phyloP scores from a whole-genome alignment of 257 asterid genomes.

The Verbascum thapsus region DNA sequence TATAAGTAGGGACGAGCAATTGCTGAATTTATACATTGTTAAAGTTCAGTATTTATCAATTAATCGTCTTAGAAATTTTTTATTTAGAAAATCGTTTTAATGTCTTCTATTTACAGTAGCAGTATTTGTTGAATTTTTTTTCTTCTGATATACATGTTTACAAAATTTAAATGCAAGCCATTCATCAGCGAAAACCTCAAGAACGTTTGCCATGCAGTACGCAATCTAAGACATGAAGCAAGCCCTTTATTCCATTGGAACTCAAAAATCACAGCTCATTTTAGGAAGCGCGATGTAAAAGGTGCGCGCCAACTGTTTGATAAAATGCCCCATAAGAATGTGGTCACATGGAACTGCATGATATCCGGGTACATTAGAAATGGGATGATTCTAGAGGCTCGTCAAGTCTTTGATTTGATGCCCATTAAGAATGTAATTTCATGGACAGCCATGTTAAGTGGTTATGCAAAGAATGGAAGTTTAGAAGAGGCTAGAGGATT shows the following conservation, averaged over 20 bases:
- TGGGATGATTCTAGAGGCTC: constrained; percentile 63
- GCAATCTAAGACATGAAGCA: constrained; percentile 31
- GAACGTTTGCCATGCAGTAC: constrained; percentile 22
- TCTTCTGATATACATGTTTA: constrained; percentile 15
- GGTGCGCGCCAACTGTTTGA: constrained; percentile 61
- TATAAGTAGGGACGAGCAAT: no score
- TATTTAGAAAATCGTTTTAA: constrained; percentile 15
- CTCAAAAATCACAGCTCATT: constrained; percentile 45
- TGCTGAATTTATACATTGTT: no score
- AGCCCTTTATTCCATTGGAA: constrained; percentile 46
- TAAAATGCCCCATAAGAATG: constrained; percentile 65
- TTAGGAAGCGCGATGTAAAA: constrained; percentile 45
- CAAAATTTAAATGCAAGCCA: constrained; percentile 22
- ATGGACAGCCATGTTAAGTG: constrained; percentile 80
- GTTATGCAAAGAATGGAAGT: constrained; percentile 72
- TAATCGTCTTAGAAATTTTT: no score
- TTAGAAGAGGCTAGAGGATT: constrained; percentile 57
- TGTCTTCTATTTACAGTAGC: no score
- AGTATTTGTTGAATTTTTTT: no score
- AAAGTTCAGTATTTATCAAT: no score
- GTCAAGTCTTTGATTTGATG: constrained; percentile 56
- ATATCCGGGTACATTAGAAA: constrained; percentile 65
- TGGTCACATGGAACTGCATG: constrained; percentile 81
- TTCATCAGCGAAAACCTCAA: constrained; percentile 22
- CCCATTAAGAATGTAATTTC: constrained; percentile 64